Evolutionary conservation across 1,284 basidiomycete genomes (phyloP).

Genomic region (Trametes versicolor): DNA sequence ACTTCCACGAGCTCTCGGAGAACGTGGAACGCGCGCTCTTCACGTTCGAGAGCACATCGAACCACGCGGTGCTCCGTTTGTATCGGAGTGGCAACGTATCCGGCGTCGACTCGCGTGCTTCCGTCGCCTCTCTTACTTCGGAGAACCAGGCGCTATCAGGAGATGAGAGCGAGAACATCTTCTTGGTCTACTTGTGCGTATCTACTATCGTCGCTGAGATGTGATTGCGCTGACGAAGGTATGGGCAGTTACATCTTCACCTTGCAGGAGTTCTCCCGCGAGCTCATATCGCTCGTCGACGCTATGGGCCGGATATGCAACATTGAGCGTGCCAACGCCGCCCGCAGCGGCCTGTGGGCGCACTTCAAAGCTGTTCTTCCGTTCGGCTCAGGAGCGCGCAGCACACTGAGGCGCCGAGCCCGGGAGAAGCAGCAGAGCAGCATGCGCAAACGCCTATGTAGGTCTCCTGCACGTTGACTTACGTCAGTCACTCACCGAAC

Average conservation of each 20-base stretch:
- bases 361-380: constrained; percentile 37
- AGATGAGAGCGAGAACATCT: constrained; percentile 72
- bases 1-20: constrained; percentile 71
- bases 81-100: constrained; percentile 69
- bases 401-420: constrained; percentile 9
- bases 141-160: constrained; percentile 54
- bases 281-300: constrained; percentile 83
- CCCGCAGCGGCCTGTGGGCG: constrained; percentile 53
- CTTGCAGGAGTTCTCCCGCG: constrained; percentile 89
- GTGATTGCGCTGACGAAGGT: neutral
- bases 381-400: constrained; percentile 3
- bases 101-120: constrained; percentile 43
- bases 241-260: constrained; percentile 87
- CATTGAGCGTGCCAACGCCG: constrained; percentile 61
- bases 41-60: constrained; percentile 84
- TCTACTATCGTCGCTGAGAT: neutral
- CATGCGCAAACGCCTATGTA: constrained; percentile 41
- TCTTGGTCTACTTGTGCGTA: constrained; percentile 90
- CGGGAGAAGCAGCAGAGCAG: constrained; percentile 20
- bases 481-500: neutral
- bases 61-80: constrained; percentile 81
- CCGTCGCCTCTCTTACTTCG: constrained; percentile 45
- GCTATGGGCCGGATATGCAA: constrained; percentile 80
- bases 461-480: constrained; percentile 15
- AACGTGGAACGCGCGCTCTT: constrained; percentile 75